Conservation (phyloP, 306 rosid species). For the Prunus persica region DNA sequence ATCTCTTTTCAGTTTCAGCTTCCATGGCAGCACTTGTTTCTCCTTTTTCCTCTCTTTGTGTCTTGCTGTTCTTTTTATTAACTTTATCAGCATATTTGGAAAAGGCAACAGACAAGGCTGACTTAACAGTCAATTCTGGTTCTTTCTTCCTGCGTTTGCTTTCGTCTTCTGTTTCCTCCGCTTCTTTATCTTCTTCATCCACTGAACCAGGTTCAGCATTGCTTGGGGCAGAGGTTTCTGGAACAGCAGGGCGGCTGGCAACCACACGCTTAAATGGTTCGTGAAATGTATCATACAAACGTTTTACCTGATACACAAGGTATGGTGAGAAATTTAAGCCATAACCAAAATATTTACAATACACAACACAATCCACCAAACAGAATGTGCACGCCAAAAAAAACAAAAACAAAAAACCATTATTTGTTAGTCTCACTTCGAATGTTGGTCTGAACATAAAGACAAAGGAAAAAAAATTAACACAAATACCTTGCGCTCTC, state of each 20-base stretch:
- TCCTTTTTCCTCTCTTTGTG: constrained; percentile 40
- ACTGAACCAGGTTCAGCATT: constrained; percentile 44
- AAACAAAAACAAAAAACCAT: not conserved
- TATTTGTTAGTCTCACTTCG: not conserved
- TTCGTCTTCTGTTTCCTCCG: constrained; percentile 30
- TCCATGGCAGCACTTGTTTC: constrained; percentile 32
- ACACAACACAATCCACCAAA: not conserved
- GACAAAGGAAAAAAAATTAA: constrained; percentile 12
- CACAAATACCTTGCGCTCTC: constrained; percentile 86
- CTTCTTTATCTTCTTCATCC: constrained; percentile 44
- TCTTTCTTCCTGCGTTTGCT: constrained; percentile 51
- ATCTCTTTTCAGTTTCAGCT: not conserved
- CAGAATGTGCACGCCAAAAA: not conserved
- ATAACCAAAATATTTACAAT: not conserved
- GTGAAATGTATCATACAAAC: constrained; percentile 81
- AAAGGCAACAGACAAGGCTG: constrained; percentile 86
- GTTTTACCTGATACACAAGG: constrained; percentile 62
- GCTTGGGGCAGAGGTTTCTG: constrained; percentile 34
- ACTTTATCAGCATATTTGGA: constrained; percentile 60
- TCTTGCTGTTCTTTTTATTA: constrained; percentile 38
- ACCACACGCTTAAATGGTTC: constrained; percentile 91
- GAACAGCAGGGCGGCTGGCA: constrained; percentile 45
- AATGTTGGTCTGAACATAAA: not conserved
- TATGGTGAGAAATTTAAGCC: not conserved
- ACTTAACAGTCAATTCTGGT: constrained; percentile 58